Evolutionary conservation across 257 asterid species (phyloP).

Genomic region (Handroanthus guayacan): DNA sequence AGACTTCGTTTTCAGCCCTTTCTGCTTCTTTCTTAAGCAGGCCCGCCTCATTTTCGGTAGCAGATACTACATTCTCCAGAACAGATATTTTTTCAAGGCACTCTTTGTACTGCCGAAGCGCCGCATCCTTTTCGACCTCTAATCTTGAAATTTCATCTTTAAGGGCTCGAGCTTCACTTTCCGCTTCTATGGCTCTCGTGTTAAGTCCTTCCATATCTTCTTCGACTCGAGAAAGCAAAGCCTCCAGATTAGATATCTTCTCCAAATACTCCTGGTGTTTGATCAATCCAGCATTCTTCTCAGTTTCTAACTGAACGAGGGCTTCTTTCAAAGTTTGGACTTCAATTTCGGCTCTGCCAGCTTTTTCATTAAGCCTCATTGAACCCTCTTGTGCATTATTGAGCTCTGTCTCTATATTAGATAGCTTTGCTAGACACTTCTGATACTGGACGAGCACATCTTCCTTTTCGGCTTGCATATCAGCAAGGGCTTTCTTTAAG

Average conservation of each 20-base stretch:
- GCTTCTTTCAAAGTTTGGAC: constrained; percentile 72
- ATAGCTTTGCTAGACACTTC: constrained; percentile 61
- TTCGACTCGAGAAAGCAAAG: constrained; percentile 49
- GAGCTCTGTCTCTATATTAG: constrained; percentile 62
- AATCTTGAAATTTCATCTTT: constrained; percentile 62
- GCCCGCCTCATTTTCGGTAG: constrained; percentile 55
- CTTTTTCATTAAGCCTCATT: constrained; percentile 56
- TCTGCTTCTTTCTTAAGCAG: constrained; percentile 66
- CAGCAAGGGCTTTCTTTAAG: constrained; percentile 59
- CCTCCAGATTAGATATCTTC: constrained; percentile 63
- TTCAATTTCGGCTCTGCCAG: constrained; percentile 69
- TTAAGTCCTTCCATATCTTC: constrained; percentile 49
- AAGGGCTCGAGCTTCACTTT: constrained; percentile 57
- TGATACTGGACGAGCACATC: constrained; percentile 68
- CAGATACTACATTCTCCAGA: constrained; percentile 60
- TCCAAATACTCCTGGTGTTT: constrained; percentile 63
- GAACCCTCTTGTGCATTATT: constrained; percentile 59
- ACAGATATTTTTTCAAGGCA: constrained; percentile 61
- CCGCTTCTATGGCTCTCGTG: constrained; percentile 54
- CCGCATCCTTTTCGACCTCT: constrained; percentile 63
- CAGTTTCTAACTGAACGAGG: constrained; percentile 63
- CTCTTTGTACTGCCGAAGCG: constrained; percentile 47
- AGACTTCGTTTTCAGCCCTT: constrained; percentile 71
- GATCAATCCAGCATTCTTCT: constrained; percentile 56
- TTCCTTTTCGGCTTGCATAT: constrained; percentile 68